Percentiles rank a stretch among this genome's conserved stretches.
These are phyloP conservation scores for Euphrasia arctica DNA, from an alignment of 305 asterid species.

Conservation along the genomic window DNA sequence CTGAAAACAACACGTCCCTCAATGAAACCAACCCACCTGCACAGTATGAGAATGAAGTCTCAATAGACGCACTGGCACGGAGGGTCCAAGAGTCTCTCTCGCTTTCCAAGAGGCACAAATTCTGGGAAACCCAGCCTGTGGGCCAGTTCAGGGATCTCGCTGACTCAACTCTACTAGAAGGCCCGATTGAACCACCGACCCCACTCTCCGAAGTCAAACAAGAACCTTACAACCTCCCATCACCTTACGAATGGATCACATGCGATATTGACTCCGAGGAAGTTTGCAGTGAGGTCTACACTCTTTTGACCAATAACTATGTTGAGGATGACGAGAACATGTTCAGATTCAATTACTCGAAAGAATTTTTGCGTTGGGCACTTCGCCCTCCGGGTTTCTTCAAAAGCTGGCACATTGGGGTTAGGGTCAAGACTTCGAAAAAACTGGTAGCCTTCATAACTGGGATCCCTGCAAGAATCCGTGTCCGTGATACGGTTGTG, in stretches of 20 bases:
- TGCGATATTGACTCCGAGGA: conserved; percentile 64
- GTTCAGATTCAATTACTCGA: conserved; percentile 71
- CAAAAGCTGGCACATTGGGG: conserved; percentile 72
- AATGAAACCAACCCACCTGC: conserved; percentile 31
- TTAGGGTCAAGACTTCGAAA: conserved; percentile 56
- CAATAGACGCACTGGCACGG: conserved; percentile 44
- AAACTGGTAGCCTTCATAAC: conserved; percentile 69
- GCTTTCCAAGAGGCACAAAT: conserved; percentile 52
- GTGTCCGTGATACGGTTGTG: conserved; percentile 51
- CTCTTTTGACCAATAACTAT: conserved; percentile 50
- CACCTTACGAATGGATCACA: conserved; percentile 65
- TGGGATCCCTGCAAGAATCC: conserved; percentile 62
- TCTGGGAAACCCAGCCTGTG: conserved; percentile 81
- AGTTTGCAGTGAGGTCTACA: conserved; percentile 56
- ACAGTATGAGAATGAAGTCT: conserved; percentile 37
- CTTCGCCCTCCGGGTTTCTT: conserved; percentile 67
- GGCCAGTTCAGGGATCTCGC: conserved; percentile 77
- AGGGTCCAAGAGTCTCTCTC: conserved; percentile 62
- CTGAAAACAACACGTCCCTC: conserved; percentile 28
- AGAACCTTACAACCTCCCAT: conserved; percentile 66
- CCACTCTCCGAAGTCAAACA: conserved; percentile 69
- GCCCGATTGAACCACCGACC: conserved; percentile 57
- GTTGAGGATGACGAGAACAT: conserved; percentile 73
- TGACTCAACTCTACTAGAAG: conserved; percentile 59
- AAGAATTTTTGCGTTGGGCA: conserved; percentile 75